These are phyloP conservation scores for Cynanchum wilfordii DNA, from an alignment of 257 asterid species.

Conservation along the genomic window DNA sequence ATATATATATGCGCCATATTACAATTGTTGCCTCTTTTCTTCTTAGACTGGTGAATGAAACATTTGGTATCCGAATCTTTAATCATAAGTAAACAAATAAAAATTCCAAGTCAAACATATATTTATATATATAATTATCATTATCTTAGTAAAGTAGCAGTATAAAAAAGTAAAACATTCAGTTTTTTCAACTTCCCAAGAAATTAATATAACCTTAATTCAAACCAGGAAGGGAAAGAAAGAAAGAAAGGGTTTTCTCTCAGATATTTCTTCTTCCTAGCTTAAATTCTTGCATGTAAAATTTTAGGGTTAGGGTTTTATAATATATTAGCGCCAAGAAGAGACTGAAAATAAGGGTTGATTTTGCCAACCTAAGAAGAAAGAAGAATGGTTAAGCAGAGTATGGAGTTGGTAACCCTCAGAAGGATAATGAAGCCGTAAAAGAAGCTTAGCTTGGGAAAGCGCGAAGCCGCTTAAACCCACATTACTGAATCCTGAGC, in stretches of 20 bases:
- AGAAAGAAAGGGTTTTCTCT: background rate
- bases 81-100: constrained; percentile 8
- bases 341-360: constrained; percentile 91
- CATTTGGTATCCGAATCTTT: constrained; percentile 38
- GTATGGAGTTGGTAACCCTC: constrained; percentile 84
- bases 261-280: constrained; percentile 8
- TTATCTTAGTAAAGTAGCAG: background rate
- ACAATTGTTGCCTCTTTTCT: constrained; percentile 21
- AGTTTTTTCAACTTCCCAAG: constrained; percentile 35
- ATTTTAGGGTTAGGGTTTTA: constrained; percentile 59
- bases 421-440: constrained; percentile 91
- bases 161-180: constrained; percentile 26
- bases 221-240: background rate
- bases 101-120: constrained; percentile 5
- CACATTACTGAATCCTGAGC: constrained; percentile 55
- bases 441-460: constrained; percentile 79
- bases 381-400: constrained; percentile 43
- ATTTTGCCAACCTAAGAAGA: constrained; percentile 96
- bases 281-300: constrained; percentile 14
- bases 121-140: background rate
- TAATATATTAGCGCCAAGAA: constrained; percentile 61
- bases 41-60: constrained; percentile 11
- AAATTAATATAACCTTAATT: constrained; percentile 22
- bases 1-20: constrained; percentile 29
- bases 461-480: constrained; percentile 71